Evolutionary conservation across 441 rosid species (phyloP).

Genomic region (Euphorbia schlechtendalii): DNA sequence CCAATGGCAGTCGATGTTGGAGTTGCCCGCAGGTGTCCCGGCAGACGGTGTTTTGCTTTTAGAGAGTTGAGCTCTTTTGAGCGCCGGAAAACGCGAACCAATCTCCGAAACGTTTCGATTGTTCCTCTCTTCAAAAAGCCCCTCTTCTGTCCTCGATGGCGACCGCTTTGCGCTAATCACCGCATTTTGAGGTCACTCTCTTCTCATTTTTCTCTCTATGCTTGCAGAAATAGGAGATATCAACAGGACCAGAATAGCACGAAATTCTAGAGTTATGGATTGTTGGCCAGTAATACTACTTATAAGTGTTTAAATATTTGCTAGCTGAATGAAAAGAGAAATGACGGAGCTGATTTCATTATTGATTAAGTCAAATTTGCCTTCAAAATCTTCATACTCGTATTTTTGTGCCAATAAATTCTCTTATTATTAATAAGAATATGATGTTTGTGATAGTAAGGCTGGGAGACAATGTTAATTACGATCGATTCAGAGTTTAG

Average conservation of each 20-base stretch:
- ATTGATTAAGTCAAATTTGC: neutral
- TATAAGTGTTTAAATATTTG: neutral
- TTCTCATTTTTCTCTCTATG: neutral
- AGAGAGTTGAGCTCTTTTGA: constrained; percentile 32
- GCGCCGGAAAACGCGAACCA: constrained; percentile 28
- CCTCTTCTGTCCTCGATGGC: constrained; percentile 32
- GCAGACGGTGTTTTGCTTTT: constrained; percentile 29
- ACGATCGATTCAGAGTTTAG: neutral
- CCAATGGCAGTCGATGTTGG: constrained; percentile 21
- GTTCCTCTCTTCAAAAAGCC: constrained; percentile 36
- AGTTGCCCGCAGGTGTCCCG: constrained; percentile 45
- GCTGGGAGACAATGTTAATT: neutral
- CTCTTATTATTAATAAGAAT: neutral
- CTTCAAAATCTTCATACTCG: neutral
- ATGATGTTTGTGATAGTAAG: neutral
- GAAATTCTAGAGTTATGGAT: neutral
- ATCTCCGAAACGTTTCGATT: constrained; percentile 41
- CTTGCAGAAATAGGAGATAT: neutral
- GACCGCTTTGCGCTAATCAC: constrained; percentile 32
- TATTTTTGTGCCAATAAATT: neutral
- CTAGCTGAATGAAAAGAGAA: neutral
- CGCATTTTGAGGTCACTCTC: constrained; percentile 42
- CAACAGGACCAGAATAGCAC: neutral
- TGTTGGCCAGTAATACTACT: neutral
- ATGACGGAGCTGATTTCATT: neutral